Conservation (phyloP, 768 basidiomycete species). For the Austroboletus eburneus region DNA sequence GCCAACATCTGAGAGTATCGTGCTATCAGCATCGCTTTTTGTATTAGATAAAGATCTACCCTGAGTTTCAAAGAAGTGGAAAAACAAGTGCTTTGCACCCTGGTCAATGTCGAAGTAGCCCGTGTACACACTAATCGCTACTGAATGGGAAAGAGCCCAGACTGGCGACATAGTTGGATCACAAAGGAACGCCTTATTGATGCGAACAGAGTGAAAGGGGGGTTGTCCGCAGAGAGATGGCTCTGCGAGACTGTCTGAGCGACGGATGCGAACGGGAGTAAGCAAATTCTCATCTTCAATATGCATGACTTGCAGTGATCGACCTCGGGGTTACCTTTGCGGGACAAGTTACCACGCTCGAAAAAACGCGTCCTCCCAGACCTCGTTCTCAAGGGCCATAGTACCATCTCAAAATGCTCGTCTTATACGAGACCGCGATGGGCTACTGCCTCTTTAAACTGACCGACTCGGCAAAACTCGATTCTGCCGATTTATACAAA, state of each 20-base stretch:
- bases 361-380: slow-evolving; percentile 22
- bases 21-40: no score
- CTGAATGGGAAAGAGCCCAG: not conserved
- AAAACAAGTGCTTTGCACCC: slow-evolving; percentile 51
- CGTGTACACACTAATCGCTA: slow-evolving; percentile 37
- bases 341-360: slow-evolving; percentile 29
- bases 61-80: slow-evolving; percentile 61
- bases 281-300: no score
- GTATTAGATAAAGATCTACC: slow-evolving; percentile 28
- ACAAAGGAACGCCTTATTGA: slow-evolving; percentile 55
- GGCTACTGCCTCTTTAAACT: slow-evolving; percentile 99
- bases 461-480: slow-evolving; percentile 81
- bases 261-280: not conserved
- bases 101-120: slow-evolving; percentile 45
- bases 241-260: not conserved
- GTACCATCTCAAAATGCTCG: slow-evolving; percentile 62
- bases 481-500: slow-evolving; percentile 81
- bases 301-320: no score
- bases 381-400: not conserved
- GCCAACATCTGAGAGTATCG: slow-evolving; percentile 44
- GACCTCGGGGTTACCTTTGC: slow-evolving; percentile 17
- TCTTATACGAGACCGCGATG: slow-evolving; percentile 92
- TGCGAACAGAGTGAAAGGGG: slow-evolving; percentile 49
- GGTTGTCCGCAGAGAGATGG: no score
- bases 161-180: slow-evolving; percentile 50